Evolutionary conservation across 2,329 filamentous ascomycete genomes (phyloP).

Genomic region (Neospermospora avenae): DNA sequence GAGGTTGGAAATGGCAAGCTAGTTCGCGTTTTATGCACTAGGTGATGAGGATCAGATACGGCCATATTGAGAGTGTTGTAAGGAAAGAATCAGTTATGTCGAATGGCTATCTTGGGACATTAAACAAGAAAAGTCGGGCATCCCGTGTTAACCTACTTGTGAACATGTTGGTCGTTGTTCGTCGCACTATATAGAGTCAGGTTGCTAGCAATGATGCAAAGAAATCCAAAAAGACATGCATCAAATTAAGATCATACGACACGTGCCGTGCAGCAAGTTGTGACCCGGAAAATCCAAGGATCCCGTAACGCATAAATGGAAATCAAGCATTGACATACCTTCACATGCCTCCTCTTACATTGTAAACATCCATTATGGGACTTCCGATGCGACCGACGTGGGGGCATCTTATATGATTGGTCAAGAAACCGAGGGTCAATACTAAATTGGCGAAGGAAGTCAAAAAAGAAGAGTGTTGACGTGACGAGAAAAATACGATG

Average conservation of each 20-base stretch:
- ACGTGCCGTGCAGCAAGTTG: not conserved
- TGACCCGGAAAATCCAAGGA: not conserved
- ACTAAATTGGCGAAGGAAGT: not conserved
- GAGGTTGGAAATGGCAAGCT: not conserved
- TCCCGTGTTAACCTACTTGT: no score
- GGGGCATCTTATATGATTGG: not conserved
- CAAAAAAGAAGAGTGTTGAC: not conserved
- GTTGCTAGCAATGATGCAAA: not conserved
- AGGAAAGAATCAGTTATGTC: no score
- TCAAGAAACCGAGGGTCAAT: not conserved
- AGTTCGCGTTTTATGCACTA: slow-evolving; percentile 2
- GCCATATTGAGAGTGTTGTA: no score
- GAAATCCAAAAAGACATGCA: not conserved
- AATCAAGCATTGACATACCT: not conserved
- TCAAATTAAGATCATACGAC: not conserved
- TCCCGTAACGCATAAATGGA: not conserved
- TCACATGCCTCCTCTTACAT: slow-evolving; percentile 5
- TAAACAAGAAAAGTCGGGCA: no score
- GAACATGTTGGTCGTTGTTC: slow-evolving; percentile 5
- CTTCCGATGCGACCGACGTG: not conserved
- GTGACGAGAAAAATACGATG: not conserved
- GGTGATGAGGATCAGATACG: no score
- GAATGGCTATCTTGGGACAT: no score
- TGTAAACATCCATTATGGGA: slow-evolving; percentile 5
- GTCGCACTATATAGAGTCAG: not conserved